These are phyloP conservation scores for Colletotrichum tropicicola DNA, from an alignment of 2,329 filamentous ascomycete species.

Conservation along the genomic window DNA sequence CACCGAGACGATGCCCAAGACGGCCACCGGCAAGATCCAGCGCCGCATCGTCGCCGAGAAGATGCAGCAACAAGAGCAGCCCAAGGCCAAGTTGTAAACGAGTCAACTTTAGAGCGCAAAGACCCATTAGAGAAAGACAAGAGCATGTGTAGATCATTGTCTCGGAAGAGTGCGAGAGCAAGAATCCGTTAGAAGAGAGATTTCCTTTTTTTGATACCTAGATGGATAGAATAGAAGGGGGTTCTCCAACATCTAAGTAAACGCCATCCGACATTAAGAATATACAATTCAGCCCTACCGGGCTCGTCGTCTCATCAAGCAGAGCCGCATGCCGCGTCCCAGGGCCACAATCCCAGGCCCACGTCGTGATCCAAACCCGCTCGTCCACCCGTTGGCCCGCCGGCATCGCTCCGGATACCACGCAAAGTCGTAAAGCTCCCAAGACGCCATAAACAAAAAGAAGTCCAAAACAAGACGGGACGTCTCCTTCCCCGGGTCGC, in stretches of 20 bases:
- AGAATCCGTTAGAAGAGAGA: not conserved
- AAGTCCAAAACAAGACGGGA: accelerated
- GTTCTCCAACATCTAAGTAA: slow-evolving; percentile 3
- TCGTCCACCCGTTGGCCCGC: not conserved
- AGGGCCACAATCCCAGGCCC: not conserved
- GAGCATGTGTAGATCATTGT: not conserved
- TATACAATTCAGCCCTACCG: not conserved
- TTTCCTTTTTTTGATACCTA: slow-evolving; percentile 6
- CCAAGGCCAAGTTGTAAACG: slow-evolving; percentile 62
- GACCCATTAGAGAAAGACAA: not conserved
- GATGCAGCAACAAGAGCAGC: slow-evolving; percentile 76
- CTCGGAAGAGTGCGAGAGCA: not conserved
- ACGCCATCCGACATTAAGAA: not conserved
- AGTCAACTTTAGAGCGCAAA: not conserved
- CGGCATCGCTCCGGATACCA: not conserved
- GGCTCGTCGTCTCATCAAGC: not conserved
- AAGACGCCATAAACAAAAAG: not conserved
- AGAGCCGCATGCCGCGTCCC: not conserved
- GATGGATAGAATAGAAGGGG: slow-evolving; percentile 16
- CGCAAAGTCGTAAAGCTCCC: not conserved
- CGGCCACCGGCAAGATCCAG: slow-evolving; percentile 91
- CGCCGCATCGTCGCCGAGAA: slow-evolving; percentile 85
- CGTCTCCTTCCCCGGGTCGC: not conserved
- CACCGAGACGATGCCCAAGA: slow-evolving; percentile 87
- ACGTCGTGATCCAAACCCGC: not conserved